Conservation (phyloP, 345 rosid species). For the Bruguiera parviflora region DNA sequence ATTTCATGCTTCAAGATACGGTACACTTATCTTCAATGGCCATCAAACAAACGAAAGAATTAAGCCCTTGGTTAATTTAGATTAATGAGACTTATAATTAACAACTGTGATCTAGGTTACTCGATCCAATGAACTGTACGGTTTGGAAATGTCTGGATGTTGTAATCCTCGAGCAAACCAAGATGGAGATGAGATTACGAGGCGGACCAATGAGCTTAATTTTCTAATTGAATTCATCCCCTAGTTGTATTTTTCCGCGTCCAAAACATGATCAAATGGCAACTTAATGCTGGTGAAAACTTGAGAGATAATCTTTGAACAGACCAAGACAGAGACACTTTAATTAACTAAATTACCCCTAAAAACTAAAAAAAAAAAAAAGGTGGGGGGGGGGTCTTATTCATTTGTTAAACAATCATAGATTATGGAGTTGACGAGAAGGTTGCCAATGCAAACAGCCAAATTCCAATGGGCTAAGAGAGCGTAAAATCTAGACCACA, state of each 20-base stretch:
- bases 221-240: not conserved
- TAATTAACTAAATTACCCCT: not conserved
- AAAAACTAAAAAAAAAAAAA: not conserved
- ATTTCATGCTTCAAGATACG: too few species aligned
- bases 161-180: not conserved
- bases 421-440: conserved; percentile 3
- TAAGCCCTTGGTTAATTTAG: too few species aligned
- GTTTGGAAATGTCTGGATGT: not conserved
- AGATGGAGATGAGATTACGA: too few species aligned
- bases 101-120: not conserved
- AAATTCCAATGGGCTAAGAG: not conserved
- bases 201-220: not conserved
- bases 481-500: conserved; percentile 19
- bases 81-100: too few species aligned
- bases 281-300: conserved; percentile 20
- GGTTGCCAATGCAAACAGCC: not conserved
- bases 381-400: too few species aligned
- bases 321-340: conserved; percentile 35
- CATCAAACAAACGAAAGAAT: too few species aligned
- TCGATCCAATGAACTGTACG: not conserved
- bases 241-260: not conserved
- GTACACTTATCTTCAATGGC: too few species aligned
- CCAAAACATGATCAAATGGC: not conserved
- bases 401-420: too few species aligned
- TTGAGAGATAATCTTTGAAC: conserved; percentile 19